phyloP scores from a whole-genome alignment of 805 yeast genomes.

The Scheffersomyces ergatensis region DNA sequence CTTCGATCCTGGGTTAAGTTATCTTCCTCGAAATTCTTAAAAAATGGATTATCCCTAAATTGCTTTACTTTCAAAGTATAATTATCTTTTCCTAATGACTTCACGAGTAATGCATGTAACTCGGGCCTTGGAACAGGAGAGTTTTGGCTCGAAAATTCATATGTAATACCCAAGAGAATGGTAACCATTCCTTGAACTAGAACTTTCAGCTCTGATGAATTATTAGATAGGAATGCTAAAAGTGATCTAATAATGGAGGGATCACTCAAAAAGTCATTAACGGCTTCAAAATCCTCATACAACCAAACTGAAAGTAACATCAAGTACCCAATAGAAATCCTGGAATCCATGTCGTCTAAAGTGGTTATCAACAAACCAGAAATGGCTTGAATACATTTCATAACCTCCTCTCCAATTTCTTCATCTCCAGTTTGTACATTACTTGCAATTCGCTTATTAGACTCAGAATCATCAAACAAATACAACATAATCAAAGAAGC shows the following conservation, averaged over 20 bases:
- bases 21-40: constrained; percentile 56
- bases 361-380: constrained; percentile 71
- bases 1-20: constrained; percentile 47
- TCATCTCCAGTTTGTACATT: constrained; percentile 56
- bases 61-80: constrained; percentile 71
- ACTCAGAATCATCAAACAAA: constrained; percentile 55
- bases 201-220: constrained; percentile 47
- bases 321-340: constrained; percentile 75
- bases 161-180: constrained; percentile 69
- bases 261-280: constrained; percentile 71
- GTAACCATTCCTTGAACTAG: constrained; percentile 73
- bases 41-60: constrained; percentile 57
- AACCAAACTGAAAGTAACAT: constrained; percentile 75
- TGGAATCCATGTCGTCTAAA: constrained; percentile 60
- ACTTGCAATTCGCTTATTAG: constrained; percentile 47
- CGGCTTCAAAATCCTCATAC: constrained; percentile 73
- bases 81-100: constrained; percentile 77
- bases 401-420: constrained; percentile 64
- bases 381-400: constrained; percentile 70
- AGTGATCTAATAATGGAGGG: constrained; percentile 64
- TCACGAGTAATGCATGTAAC: constrained; percentile 59
- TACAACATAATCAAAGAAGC: constrained; percentile 64
- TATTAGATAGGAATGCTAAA: constrained; percentile 54
- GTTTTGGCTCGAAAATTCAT: constrained; percentile 64
- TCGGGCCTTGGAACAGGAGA: constrained; percentile 66